Conservation (phyloP, 2,329 filamentous ascomycete genomes). For the Calycina marina region DNA sequence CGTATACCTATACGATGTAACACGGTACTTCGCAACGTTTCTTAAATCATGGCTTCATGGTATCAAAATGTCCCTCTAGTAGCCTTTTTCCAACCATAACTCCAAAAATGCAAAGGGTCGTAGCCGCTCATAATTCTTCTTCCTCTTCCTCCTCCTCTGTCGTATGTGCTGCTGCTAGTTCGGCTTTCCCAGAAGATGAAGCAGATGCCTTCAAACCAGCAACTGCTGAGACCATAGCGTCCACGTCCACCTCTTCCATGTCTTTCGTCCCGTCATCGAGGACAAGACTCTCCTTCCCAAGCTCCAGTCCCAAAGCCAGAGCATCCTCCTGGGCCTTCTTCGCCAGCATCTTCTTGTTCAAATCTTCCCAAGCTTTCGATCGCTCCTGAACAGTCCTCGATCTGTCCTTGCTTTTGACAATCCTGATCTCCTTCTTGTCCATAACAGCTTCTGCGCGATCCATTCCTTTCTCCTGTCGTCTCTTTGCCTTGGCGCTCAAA, state of each 20-base stretch:
- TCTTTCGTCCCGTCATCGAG: slow-evolving; percentile 9
- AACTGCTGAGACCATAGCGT: no score
- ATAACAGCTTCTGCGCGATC: slow-evolving; percentile 45
- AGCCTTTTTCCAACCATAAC: slow-evolving; percentile 9
- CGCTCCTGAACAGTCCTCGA: slow-evolving; percentile 33
- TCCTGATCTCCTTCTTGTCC: slow-evolving; percentile 42
- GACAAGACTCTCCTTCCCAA: slow-evolving; percentile 14
- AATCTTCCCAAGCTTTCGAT: slow-evolving; percentile 41
- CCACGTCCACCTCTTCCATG: slow-evolving; percentile 8
- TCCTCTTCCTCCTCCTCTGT: slow-evolving; percentile 17
- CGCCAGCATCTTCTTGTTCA: slow-evolving; percentile 31
- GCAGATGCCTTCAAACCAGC: no score
- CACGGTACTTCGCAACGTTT: no score
- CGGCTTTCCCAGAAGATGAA: no score
- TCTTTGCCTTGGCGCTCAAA: slow-evolving; percentile 38
- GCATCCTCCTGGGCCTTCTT: slow-evolving; percentile 16
- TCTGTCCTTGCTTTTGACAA: slow-evolving; percentile 37
- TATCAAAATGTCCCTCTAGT: no score
- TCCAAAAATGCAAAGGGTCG: slow-evolving; percentile 11
- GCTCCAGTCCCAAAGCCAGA: not conserved
- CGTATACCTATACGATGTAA: no score
- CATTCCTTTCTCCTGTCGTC: slow-evolving; percentile 40
- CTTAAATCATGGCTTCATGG: no score
- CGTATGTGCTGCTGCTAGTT: no score
- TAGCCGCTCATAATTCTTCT: slow-evolving; percentile 14